Percentiles rank a stretch among this genome's conserved stretches.
Conservation (phyloP, 2,329 filamentous ascomycete genomes). For the Fusarium sp. region DNA sequence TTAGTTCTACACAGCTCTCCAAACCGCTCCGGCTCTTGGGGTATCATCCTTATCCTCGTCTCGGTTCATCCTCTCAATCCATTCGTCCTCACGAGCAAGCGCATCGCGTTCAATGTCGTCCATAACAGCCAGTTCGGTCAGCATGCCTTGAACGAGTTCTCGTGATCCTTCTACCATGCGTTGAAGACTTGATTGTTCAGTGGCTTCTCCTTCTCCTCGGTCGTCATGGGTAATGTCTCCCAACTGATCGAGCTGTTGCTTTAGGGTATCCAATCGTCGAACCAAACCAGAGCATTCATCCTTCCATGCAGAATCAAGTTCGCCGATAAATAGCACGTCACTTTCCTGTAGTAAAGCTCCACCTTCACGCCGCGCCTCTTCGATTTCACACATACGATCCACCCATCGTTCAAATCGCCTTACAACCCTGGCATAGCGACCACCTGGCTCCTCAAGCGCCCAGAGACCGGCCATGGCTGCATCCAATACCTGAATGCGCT, state of each 20-base stretch:
- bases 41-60: conserved; percentile 55
- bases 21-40: conserved; percentile 62
- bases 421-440: conserved; percentile 68
- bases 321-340: conserved; percentile 63
- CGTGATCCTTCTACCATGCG: conserved; percentile 63
- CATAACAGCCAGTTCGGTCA: conserved; percentile 74
- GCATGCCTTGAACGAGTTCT: conserved; percentile 68
- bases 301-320: conserved; percentile 70
- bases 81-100: conserved; percentile 67
- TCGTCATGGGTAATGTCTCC: conserved; percentile 47
- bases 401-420: conserved; percentile 72
- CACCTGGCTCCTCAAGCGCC: conserved; percentile 67
- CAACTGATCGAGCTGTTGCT: conserved; percentile 62
- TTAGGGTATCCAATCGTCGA: conserved; percentile 69
- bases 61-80: conserved; percentile 69
- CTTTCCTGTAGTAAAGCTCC: conserved; percentile 54
- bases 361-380: conserved; percentile 58
- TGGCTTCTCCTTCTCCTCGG: conserved; percentile 9
- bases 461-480: conserved; percentile 69
- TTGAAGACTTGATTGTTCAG: conserved; percentile 56
- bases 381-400: conserved; percentile 60
- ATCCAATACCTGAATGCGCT: conserved; percentile 70
- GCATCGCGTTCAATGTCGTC: conserved; percentile 71
- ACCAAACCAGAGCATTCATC: conserved; percentile 67
- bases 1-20: conserved; percentile 56